Evolutionary conservation across 1,139 yeast genomes (phyloP), one percentile per base, ranked within the genome.

Genomic region (Trichomonascaceae sp.): DNA sequence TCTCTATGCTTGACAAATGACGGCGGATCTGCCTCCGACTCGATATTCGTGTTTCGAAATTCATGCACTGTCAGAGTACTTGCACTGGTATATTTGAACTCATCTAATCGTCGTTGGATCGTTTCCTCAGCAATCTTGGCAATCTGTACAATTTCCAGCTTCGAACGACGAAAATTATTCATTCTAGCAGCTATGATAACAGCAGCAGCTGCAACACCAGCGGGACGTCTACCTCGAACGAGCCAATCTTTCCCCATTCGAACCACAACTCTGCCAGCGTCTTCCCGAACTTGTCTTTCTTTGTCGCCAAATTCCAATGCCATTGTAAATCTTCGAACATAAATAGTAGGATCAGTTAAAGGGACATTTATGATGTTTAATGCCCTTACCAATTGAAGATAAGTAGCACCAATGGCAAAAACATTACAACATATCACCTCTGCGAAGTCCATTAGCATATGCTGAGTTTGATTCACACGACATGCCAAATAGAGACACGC

Each of bases 181-280:
- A 93, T 93, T 70, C 99, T 79, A 2, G 97, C 93, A 0, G 99
- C 99, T 52, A 93, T 73, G 50, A 95, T 70, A 1, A 93, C 79
- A 70, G 98, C 90, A 0, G 99, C 99, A 30, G 99, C 99, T 0
- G 99, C 99, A 52, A 93, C 82, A 65, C 99, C 99, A 0, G 99
- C 98, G 0, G 99, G 99, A 58, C 99, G 79, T 67, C 99, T 80
- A 38, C 99, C 99, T 69, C 89, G 95, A 66, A 85, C 87, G 60
- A 93, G 87, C 97, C 98, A 93, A 67, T 93, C 99, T 51, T 84
- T 81, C 20, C 91, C 79, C 99, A 93, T 93, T 62, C 96, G 77
- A 64, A 83, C 89, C 1, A 96, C 96, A 41, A 93, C 73, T 61
- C 85, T 82, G 8, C 84, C 84, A 0, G 99, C 98, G 69, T 95